Percentiles rank a stretch among this genome's conserved stretches.
phyloP scores from a whole-genome alignment of 2,329 filamentous ascomycete species.

The Penicillium sp. region DNA sequence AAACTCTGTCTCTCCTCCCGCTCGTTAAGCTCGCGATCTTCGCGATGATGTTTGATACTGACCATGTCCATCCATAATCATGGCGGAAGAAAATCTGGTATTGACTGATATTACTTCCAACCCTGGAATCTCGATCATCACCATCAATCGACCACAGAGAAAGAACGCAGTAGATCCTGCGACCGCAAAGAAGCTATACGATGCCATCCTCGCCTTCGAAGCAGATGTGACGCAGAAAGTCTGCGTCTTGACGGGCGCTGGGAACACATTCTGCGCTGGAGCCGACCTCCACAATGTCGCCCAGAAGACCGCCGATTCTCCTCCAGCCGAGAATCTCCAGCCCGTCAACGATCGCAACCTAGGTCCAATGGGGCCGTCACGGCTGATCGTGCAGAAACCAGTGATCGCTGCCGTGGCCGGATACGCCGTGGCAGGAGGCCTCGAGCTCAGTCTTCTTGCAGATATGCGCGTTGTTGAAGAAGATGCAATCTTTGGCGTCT shows the following conservation, averaged over 20 bases:
- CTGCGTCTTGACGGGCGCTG: slow-evolving; percentile 57
- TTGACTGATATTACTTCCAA: slow-evolving; percentile 20
- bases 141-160: slow-evolving; percentile 58
- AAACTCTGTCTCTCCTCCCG: slow-evolving; percentile 1
- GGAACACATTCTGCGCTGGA: slow-evolving; percentile 60
- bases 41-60: background rate
- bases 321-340: slow-evolving; percentile 31
- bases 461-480: slow-evolving; percentile 62
- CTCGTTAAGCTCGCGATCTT: background rate
- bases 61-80: slow-evolving; percentile 4
- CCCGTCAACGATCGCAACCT: slow-evolving; percentile 46
- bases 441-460: slow-evolving; percentile 60
- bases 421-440: slow-evolving; percentile 60
- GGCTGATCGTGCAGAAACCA: slow-evolving; percentile 59
- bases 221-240: slow-evolving; percentile 58
- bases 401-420: slow-evolving; percentile 60
- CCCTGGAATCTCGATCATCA: slow-evolving; percentile 60
- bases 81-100: slow-evolving; percentile 14
- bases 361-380: slow-evolving; percentile 60
- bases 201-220: slow-evolving; percentile 59
- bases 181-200: slow-evolving; percentile 57
- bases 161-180: slow-evolving; percentile 60
- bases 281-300: slow-evolving; percentile 59
- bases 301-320: slow-evolving; percentile 20
- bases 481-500: slow-evolving; percentile 61